Percentiles rank a stretch among this genome's conserved stretches.
These are phyloP conservation scores for Golubevia pallescens DNA, from an alignment of 1,284 basidiomycete species.

Conservation along the genomic window DNA sequence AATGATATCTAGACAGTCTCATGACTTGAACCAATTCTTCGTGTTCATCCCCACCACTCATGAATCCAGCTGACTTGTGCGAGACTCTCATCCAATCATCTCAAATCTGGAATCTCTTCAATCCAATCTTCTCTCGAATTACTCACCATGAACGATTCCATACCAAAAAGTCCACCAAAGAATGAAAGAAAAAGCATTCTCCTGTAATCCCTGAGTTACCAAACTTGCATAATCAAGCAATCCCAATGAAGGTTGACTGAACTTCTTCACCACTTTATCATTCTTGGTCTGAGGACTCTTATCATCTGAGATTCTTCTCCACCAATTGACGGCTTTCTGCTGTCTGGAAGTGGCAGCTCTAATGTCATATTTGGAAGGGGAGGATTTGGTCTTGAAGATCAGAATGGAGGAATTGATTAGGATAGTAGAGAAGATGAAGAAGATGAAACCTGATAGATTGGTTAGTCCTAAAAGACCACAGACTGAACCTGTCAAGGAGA, in stretches of 20 bases:
- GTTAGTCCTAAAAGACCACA: conserved; percentile 56
- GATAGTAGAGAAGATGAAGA: conserved; percentile 42
- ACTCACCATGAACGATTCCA: conserved; percentile 57
- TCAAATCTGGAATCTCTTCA: too few species aligned
- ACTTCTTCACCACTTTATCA: conserved; percentile 11
- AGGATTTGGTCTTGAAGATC: conserved; percentile 25
- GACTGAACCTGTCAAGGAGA: conserved; percentile 44
- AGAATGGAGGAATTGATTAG: conserved; percentile 40
- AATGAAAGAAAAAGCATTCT: conserved; percentile 53
- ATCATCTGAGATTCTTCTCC: background rate
- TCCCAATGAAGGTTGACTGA: conserved; percentile 3
- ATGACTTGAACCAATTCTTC: too few species aligned
- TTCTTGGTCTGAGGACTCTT: background rate
- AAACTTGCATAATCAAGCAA: conserved; percentile 9
- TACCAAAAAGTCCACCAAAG: conserved; percentile 63
- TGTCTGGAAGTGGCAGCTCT: conserved; percentile 14
- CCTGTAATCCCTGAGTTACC: conserved; percentile 23
- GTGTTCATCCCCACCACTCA: too few species aligned
- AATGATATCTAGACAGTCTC: too few species aligned
- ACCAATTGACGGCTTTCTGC: too few species aligned
- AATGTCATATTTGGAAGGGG: conserved; percentile 31
- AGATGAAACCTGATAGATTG: conserved; percentile 49
- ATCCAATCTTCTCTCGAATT: background rate
- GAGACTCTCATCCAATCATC: too few species aligned
- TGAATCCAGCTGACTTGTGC: too few species aligned